Evolutionary conservation across 1,139 yeast genomes (phyloP), one percentile per base, ranked within the genome.

Genomic region (Pneumocystis wakefieldiae): DNA sequence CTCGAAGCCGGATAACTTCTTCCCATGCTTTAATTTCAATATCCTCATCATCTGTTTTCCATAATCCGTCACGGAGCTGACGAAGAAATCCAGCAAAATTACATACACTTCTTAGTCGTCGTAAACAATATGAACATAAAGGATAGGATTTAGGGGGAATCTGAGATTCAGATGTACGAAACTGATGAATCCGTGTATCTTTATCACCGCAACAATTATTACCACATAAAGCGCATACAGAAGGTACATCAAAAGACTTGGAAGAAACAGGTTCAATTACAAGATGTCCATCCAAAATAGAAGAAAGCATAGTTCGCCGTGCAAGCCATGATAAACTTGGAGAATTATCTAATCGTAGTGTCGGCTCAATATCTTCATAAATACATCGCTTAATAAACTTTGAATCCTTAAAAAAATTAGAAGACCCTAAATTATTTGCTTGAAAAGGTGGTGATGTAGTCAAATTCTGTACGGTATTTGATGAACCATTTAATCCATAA

Each of bases 261-360:
- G 68, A 95, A 64, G 90, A 84, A 15, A 91, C 81, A 0, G 98
- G 97, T 73, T 90, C 96, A 57, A 92, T 84, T 15, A 84, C 80
- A 7, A 88, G 90, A 60, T 86, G 80, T 5, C 95, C 95, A 63
- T 90, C 96, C 57, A 86, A 79, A 67, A 91, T 79, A 42, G 85
- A 80, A 62, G 78, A 75, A 80, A 90, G 78, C 67, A 88, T 80
- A 59, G 83, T 78, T 69, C 84, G 78, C 66, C 81, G 77, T 57
- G 78, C 80, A 62, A 83, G 75, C 83, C 85, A 83, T 42, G 84
- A 78, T 63, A 84, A 73, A 12, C 84, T 84, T 1, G 85, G 83
- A 0, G 89, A 83, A 61, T 74, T 71, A 65, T 84, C 89, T 24
- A 85, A 73, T 63, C 83, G 77, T 59, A 85, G 71, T 0, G 84